Conservation (phyloP, 2,329 filamentous ascomycete species). For the Verticillium zaregamsianum region DNA sequence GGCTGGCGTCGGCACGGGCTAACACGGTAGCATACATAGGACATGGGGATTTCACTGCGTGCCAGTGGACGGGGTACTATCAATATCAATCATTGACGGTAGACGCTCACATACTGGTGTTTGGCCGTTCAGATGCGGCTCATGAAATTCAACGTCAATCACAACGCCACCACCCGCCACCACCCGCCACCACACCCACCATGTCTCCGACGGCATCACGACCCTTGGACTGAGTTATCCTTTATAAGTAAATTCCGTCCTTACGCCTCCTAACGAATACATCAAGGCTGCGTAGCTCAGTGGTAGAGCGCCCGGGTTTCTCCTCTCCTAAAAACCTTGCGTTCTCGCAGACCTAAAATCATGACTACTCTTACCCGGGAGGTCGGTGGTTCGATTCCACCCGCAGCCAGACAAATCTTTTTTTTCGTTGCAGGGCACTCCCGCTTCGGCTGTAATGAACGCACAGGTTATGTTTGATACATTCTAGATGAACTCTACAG, state of each 20-base stretch:
- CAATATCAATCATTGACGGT: not conserved
- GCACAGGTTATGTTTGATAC: too few species aligned
- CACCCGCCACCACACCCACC: too few species aligned
- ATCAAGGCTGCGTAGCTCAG: not conserved
- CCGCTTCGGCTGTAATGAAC: not conserved
- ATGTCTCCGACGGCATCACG: not conserved
- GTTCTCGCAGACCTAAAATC: not conserved
- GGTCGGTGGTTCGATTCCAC: not conserved
- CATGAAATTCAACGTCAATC: too few species aligned
- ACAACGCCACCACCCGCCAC: not conserved
- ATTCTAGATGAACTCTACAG: too few species aligned
- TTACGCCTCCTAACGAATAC: not conserved
- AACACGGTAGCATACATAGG: not conserved
- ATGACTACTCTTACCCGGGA: not conserved
- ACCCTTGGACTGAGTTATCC: not conserved
- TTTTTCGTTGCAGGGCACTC: not conserved
- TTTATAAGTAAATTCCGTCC: not conserved
- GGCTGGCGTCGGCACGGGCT: not conserved
- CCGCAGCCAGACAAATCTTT: not conserved
- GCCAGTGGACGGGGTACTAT: not conserved
- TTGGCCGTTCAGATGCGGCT: too few species aligned
- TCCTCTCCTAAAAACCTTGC: not conserved
- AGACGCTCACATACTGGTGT: not conserved
- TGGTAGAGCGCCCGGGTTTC: not conserved
- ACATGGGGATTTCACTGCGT: not conserved